These are phyloP conservation scores for Kuraishia ogatae DNA, from an alignment of 805 yeast genomes.

Conservation along the genomic window DNA sequence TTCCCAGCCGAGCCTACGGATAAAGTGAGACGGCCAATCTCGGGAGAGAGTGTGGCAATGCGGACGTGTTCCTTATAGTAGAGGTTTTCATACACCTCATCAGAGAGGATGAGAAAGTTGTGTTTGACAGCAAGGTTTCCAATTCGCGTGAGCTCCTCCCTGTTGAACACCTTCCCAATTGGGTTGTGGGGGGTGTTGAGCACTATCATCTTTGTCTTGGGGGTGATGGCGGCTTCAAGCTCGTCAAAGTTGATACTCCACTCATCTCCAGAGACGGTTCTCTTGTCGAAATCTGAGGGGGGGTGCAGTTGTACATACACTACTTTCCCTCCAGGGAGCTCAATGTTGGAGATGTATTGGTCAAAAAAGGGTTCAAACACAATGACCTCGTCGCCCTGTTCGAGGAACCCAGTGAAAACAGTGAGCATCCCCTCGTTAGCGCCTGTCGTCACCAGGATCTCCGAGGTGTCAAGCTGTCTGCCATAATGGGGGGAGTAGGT, in stretches of 20 bases:
- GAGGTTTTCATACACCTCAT: constrained; percentile 92
- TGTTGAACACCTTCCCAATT: constrained; percentile 80
- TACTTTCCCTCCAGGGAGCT: constrained; percentile 87
- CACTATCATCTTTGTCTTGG: constrained; percentile 77
- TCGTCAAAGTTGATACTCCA: constrained; percentile 83
- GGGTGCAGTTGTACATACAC: constrained; percentile 82
- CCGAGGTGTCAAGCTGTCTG: constrained; percentile 43
- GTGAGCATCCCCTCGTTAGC: constrained; percentile 95
- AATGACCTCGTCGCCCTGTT: constrained; percentile 89
- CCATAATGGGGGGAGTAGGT: constrained; percentile 66
- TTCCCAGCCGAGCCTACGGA: constrained; percentile 98
- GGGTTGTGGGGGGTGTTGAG: constrained; percentile 96
- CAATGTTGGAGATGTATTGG: constrained; percentile 91
- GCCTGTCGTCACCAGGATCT: constrained; percentile 84
- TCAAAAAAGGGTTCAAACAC: constrained; percentile 97
- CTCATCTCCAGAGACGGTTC: constrained; percentile 70
- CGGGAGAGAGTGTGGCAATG: constrained; percentile 76
- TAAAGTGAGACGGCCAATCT: constrained; percentile 67
- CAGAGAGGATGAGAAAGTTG: constrained; percentile 76
- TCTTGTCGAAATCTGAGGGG: constrained; percentile 57
- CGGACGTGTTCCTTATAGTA: constrained; percentile 71
- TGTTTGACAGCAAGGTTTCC: constrained; percentile 82
- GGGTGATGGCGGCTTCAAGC: constrained; percentile 60
- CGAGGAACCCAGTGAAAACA: constrained; percentile 74
- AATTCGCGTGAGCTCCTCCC: constrained; percentile 61